Base-by-base conservation (phyloP, 306 rosid species). In the Medicago lupulina region DNA sequence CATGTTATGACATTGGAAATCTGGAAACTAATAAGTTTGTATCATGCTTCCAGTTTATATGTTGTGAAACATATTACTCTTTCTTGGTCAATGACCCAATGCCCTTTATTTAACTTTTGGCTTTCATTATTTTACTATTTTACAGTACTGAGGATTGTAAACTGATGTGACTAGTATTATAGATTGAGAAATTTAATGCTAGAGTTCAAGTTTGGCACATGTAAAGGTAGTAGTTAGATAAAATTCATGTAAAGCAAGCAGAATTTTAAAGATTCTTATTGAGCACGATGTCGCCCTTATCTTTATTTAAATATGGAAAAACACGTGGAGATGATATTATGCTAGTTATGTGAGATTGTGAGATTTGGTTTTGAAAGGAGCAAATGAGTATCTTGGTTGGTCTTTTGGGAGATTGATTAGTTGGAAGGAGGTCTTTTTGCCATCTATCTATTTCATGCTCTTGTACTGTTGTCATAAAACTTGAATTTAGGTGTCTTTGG, bases 231-330 rank as follows among this genome's bases (percentile, higher is more conserved):
- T 74, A 65, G 87, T 81, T 78, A 57, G 51, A 6, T 78, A 73
- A 64, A 89, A 83, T 72, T 85, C 53, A 0, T 88, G 79, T 80
- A 84, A 0, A 84, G 83, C 82, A 89, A 82, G 50, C 88, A 89
- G 25, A 85, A 87, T 46, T 89, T 90, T 79, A 67, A 70, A 78
- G 88, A 90, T 38, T 79, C 82, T 69, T 86, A 81, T 76, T 86
- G 86, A 70, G 82, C 87, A 61, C 79, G 90, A 62, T 62, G 23
- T 62, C 87, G 77, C 75, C 84, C 84, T 14, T 86, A 80, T 81
- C 86, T 86, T 63, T 85, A 87, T 85, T 79, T 90, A 13, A 89
- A 84, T 51, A 84, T 68, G 57, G 89, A 86, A 77, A 90, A 89
- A 41, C 88, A 84, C 57, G 79, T 76, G 75, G 89, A 82, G 81